phyloP scores from a whole-genome alignment of 2,329 filamentous ascomycete species.

The Nakataea oryzae region DNA sequence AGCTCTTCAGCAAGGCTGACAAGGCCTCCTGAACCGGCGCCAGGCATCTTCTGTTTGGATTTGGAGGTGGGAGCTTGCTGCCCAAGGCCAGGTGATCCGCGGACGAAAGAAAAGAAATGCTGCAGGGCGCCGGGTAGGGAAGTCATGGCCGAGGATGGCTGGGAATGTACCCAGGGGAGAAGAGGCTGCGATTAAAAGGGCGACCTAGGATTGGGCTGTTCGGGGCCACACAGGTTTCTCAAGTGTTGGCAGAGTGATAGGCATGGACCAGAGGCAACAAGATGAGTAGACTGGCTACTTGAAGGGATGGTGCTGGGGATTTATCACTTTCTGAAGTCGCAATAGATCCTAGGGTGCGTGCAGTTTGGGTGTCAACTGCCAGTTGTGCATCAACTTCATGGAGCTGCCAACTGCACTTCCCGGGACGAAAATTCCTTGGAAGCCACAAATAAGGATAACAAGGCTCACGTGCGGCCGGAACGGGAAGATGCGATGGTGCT shows the following conservation, averaged over 20 bases:
- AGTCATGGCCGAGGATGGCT: not conserved
- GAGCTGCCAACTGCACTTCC: not conserved
- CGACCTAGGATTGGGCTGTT: not conserved
- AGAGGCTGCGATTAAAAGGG: not conserved
- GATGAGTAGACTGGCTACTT: not conserved
- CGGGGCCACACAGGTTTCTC: no score
- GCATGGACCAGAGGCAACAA: not conserved
- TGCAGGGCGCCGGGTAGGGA: not conserved
- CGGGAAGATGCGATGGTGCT: not conserved
- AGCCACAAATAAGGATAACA: not conserved
- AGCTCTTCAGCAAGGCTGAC: not conserved
- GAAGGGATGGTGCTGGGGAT: not conserved
- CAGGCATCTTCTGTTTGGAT: not conserved
- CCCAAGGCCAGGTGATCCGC: not conserved
- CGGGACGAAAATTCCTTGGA: not conserved
- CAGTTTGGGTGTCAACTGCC: not conserved
- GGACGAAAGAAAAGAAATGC: not conserved
- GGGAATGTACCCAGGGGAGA: not conserved
- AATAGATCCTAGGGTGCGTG: not conserved
- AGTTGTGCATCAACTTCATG: not conserved
- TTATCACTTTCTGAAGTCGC: not conserved
- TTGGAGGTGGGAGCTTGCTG: not conserved
- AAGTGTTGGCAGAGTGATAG: not conserved
- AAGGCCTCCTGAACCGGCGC: not conserved
- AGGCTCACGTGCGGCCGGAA: not conserved